Evolutionary conservation across 768 basidiomycete species (phyloP).

Genomic region (Inosperma sp.): DNA sequence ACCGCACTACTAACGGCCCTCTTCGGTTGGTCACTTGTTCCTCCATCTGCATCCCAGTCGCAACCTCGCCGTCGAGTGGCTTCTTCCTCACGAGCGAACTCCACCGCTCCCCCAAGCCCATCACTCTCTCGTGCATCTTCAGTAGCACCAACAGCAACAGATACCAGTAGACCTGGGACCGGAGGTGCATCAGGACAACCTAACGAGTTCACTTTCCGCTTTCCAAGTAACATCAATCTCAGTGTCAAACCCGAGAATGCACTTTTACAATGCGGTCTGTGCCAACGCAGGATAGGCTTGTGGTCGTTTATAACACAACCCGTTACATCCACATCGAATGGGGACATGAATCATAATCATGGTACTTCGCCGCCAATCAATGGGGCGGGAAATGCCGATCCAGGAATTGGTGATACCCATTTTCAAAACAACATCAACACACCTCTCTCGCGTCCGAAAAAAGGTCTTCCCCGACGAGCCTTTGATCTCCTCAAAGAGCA

Average conservation of each 20-base stretch:
- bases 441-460: conserved; percentile 26
- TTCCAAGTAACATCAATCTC: conserved; percentile 26
- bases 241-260: conserved; percentile 41
- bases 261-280: conserved; percentile 61
- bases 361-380: background rate
- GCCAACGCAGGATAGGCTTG: conserved; percentile 73
- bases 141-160: conserved; percentile 24
- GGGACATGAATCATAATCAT: too few relatives aligned
- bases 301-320: conserved; percentile 59
- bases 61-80: conserved; percentile 27
- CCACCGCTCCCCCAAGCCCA: conserved; percentile 29
- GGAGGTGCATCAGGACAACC: background rate
- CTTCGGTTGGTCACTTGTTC: conserved; percentile 49
- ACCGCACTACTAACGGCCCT: conserved; percentile 42
- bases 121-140: conserved; percentile 36
- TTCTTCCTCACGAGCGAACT: conserved; percentile 32
- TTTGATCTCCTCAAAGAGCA: conserved; percentile 80
- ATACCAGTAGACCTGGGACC: background rate
- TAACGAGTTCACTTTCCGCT: conserved; percentile 22
- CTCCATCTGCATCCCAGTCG: conserved; percentile 30
- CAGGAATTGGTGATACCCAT: background rate
- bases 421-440: conserved; percentile 11
- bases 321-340: conserved; percentile 7
- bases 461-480: conserved; percentile 38
- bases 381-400: background rate